Evolutionary conservation across 148 eudicot species (phyloP).

Genomic region (Diospyros kaki): DNA sequence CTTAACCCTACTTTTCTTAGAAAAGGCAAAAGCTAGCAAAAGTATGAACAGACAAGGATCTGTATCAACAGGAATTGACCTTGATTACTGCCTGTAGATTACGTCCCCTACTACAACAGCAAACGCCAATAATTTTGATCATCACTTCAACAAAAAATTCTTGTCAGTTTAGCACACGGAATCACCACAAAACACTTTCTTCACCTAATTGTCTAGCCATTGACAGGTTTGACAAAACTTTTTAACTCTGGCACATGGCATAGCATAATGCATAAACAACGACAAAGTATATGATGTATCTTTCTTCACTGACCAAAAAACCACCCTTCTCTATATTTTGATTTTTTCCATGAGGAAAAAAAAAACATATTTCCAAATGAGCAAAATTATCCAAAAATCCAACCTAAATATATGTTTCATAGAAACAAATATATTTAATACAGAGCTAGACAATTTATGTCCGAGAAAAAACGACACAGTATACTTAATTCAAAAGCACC

Average conservation of each 20-base stretch:
- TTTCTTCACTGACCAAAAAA: background rate
- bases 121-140: constrained; percentile 2
- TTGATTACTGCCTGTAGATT: background rate
- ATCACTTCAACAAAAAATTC: background rate
- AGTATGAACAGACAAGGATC: background rate
- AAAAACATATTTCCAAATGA: background rate
- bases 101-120: background rate
- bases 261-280: too few relatives aligned
- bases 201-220: background rate
- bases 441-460: too few relatives aligned
- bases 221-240: background rate
- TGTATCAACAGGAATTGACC: background rate
- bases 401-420: background rate
- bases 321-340: background rate
- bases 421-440: background rate
- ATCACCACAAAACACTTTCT: background rate
- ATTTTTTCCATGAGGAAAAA: background rate
- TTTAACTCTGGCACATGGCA: background rate
- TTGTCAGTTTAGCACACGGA: constrained; percentile 2
- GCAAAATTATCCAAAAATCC: background rate
- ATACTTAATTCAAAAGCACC: background rate
- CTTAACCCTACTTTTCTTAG: background rate
- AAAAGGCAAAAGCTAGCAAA: background rate
- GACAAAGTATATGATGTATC: too few relatives aligned
- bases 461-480: too few relatives aligned